phyloP scores from a whole-genome alignment of 495 filamentous ascomycete species.

The Aspergillus taichungensis region DNA sequence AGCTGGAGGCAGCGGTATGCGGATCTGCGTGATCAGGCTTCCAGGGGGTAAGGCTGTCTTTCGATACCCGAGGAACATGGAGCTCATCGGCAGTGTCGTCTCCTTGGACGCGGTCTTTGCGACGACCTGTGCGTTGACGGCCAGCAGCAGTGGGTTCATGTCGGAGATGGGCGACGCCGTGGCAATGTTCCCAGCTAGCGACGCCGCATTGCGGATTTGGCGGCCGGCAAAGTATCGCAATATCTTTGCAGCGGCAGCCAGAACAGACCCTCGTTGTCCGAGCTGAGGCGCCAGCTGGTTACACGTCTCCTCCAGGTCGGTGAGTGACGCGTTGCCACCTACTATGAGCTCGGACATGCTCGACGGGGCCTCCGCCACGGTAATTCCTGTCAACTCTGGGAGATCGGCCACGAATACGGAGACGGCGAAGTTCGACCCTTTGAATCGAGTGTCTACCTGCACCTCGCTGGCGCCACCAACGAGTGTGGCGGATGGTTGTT shows the following conservation, averaged over 20 bases:
- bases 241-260: constrained; percentile 64
- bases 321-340: constrained; percentile 83
- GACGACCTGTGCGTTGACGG: constrained; percentile 67
- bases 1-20: constrained; percentile 66
- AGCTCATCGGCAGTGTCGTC: constrained; percentile 72
- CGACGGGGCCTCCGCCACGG: constrained; percentile 54
- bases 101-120: constrained; percentile 60
- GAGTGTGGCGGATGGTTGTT: constrained; percentile 76
- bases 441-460: constrained; percentile 97
- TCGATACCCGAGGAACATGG: constrained; percentile 87
- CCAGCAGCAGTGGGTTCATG: constrained; percentile 88
- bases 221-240: constrained; percentile 85
- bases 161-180: constrained; percentile 96
- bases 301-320: constrained; percentile 60
- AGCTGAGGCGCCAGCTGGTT: background rate
- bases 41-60: constrained; percentile 73
- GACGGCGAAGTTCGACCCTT: constrained; percentile 73
- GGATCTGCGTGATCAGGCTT: constrained; percentile 72
- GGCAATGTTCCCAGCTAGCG: constrained; percentile 87
- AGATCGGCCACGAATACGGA: constrained; percentile 94
- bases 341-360: constrained; percentile 52
- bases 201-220: constrained; percentile 96
- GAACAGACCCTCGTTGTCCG: constrained; percentile 29
- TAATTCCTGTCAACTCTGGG: constrained; percentile 68
- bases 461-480: constrained; percentile 95